These are phyloP conservation scores for Aspergillus olivimuriae DNA, from an alignment of 495 filamentous ascomycete species.

Conservation along the genomic window DNA sequence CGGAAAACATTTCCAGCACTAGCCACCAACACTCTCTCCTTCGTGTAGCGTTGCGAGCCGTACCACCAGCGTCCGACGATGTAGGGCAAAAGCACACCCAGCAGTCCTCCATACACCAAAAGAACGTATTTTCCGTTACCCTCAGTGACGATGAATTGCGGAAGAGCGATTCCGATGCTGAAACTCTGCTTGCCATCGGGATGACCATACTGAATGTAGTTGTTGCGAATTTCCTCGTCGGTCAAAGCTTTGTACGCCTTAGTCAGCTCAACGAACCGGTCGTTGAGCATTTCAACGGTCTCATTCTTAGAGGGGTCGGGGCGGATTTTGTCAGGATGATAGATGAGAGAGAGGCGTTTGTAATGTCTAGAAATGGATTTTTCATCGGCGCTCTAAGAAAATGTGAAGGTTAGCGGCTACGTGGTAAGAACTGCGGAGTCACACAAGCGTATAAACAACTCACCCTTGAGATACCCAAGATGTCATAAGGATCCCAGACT, in stretches of 20 bases:
- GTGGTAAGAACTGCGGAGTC: too few relatives aligned
- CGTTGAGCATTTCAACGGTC: constrained; percentile 77
- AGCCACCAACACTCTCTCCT: constrained; percentile 83
- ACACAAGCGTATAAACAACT: constrained; percentile 14
- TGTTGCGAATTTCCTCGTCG: constrained; percentile 94
- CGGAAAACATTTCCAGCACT: constrained; percentile 91
- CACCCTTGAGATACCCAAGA: constrained; percentile 78
- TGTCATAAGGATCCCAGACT: constrained; percentile 95
- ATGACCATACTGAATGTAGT: constrained; percentile 91
- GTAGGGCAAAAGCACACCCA: constrained; percentile 88
- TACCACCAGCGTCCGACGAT: constrained; percentile 98
- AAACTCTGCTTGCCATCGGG: constrained; percentile 97
- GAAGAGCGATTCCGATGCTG: constrained; percentile 95
- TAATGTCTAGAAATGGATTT: constrained; percentile 87
- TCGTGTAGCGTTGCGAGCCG: constrained; percentile 83
- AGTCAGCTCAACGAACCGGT: constrained; percentile 84
- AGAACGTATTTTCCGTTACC: constrained; percentile 95
- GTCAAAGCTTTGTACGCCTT: constrained; percentile 98
- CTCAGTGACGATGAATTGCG: constrained; percentile 85
- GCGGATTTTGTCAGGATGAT: constrained; percentile 87
- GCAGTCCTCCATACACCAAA: constrained; percentile 74
- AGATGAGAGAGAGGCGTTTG: constrained; percentile 75
- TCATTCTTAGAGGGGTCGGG: constrained; percentile 81
- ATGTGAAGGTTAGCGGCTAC: constrained; percentile 3
- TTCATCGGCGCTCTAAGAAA: constrained; percentile 65